Percentiles rank a stretch among this genome's conserved stretches.
Evolutionary conservation across 2,329 filamentous ascomycete genomes (phyloP).

Genomic region (Apiospora saccharicola): DNA sequence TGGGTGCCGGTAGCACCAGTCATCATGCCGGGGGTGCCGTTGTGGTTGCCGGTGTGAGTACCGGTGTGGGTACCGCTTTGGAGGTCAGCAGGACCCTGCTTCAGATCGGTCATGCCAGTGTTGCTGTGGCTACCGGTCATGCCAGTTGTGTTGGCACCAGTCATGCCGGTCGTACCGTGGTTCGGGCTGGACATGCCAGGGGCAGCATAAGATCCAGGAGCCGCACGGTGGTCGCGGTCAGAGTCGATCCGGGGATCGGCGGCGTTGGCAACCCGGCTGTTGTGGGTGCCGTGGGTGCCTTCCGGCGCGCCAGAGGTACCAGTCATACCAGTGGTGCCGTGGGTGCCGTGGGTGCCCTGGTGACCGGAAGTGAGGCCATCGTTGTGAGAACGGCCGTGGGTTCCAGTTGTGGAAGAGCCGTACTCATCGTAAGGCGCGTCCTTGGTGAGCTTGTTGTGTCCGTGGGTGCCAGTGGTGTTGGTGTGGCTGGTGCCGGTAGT

Average conservation of each 20-base stretch:
- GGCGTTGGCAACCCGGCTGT: too few relatives aligned
- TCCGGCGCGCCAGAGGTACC: too few relatives aligned
- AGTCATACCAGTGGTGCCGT: too few relatives aligned
- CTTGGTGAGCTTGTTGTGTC: conserved; percentile 30
- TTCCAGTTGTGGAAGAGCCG: background rate
- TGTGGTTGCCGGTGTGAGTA: background rate
- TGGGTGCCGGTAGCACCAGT: conserved; percentile 16
- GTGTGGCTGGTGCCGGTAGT: too few relatives aligned
- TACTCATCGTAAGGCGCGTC: conserved; percentile 21
- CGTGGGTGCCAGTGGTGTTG: background rate
- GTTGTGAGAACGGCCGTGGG: background rate
- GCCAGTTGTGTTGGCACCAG: background rate
- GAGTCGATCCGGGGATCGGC: too few relatives aligned
- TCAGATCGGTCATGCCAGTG: background rate
- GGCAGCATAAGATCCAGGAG: too few relatives aligned
- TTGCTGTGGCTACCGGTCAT: background rate
- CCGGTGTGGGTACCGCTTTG: too few relatives aligned
- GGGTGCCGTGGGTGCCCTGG: background rate
- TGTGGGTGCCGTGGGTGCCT: too few relatives aligned
- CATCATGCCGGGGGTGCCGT: background rate
- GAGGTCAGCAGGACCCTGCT: background rate
- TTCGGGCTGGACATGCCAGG: background rate
- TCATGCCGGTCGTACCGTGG: background rate
- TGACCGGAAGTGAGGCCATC: background rate
- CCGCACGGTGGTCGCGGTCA: too few relatives aligned